A percentile compares a stretch with the other conserved stretches of the same genome.
These are phyloP conservation scores for Hypomontagnella monticulosa DNA, from an alignment of 495 filamentous ascomycete species.

Conservation along the genomic window DNA sequence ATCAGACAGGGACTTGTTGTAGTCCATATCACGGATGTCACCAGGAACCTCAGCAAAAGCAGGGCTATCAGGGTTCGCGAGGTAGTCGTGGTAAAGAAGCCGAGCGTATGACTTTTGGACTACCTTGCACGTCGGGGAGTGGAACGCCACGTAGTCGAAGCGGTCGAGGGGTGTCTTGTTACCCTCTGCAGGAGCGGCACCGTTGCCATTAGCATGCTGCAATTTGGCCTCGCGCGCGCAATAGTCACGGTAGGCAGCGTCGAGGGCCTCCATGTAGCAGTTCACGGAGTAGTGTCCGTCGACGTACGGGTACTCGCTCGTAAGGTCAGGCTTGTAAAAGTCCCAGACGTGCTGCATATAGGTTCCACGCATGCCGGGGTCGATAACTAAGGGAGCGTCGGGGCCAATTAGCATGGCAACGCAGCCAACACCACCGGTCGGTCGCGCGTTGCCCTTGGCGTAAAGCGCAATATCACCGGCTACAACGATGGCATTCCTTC, in stretches of 20 bases:
- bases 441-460: constrained; percentile 93
- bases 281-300: constrained; percentile 94
- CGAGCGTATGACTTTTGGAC: constrained; percentile 95
- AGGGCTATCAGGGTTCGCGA: constrained; percentile 76
- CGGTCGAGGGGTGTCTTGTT: constrained; percentile 80
- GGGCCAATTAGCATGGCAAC: constrained; percentile 96
- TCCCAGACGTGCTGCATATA: constrained; percentile 98
- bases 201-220: constrained; percentile 68
- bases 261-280: constrained; percentile 96
- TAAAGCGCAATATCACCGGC: constrained; percentile 98
- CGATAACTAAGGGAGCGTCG: constrained; percentile 88
- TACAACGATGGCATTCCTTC: constrained; percentile 90
- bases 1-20: constrained; percentile 85
- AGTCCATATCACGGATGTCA: constrained; percentile 85
- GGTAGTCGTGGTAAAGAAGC: constrained; percentile 96
- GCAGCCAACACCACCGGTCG: constrained; percentile 93
- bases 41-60: constrained; percentile 87
- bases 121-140: constrained; percentile 97
- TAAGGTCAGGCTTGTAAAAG: constrained; percentile 99
- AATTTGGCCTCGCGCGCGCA: constrained; percentile 80
- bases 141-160: constrained; percentile 96
- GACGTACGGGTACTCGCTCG: constrained; percentile 96
- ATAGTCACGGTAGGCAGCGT: constrained; percentile 96
- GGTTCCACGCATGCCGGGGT: constrained; percentile 88
- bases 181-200: constrained; percentile 58